Evolutionary conservation across 2,329 filamentous ascomycete genomes (phyloP).

Genomic region (Mycosphaerella sp.): DNA sequence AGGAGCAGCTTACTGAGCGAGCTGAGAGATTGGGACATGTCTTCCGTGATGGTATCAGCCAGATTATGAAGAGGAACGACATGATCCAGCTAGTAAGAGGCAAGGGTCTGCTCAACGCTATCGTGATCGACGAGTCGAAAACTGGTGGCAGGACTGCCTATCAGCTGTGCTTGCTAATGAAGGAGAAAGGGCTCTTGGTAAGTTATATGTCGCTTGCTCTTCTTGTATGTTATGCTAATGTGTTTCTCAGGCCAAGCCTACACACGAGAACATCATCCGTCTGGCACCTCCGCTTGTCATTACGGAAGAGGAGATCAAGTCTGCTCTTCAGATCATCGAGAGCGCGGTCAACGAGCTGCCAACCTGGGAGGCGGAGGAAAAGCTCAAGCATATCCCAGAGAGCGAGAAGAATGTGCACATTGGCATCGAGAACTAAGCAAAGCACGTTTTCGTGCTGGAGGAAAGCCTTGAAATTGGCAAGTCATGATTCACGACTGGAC

Average conservation of each 20-base stretch:
- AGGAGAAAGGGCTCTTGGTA: slow-evolving; percentile 88
- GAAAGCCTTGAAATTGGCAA: background rate
- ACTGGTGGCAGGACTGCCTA: slow-evolving; percentile 83
- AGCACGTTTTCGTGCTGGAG: background rate
- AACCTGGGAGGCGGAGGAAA: slow-evolving; percentile 52
- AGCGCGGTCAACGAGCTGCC: slow-evolving; percentile 79
- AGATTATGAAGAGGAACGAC: slow-evolving; percentile 60
- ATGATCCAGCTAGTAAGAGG: slow-evolving; percentile 79
- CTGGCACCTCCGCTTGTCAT: slow-evolving; percentile 96
- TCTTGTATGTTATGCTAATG: slow-evolving; percentile 58
- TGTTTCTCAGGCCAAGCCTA: slow-evolving; percentile 79
- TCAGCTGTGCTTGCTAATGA: slow-evolving; percentile 94
- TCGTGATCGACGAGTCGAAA: slow-evolving; percentile 87
- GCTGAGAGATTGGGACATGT: slow-evolving; percentile 74
- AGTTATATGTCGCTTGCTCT: slow-evolving; percentile 36
- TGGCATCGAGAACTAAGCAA: slow-evolving; percentile 49
- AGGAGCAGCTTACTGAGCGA: slow-evolving; percentile 78
- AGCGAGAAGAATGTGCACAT: slow-evolving; percentile 59
- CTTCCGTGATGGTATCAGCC: slow-evolving; percentile 72
- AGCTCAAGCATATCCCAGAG: slow-evolving; percentile 51
- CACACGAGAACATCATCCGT: slow-evolving; percentile 96
- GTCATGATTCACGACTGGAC: slow-evolving; percentile 6
- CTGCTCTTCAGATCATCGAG: slow-evolving; percentile 71
- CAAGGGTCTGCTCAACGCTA: slow-evolving; percentile 90
- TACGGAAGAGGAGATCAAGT: slow-evolving; percentile 74